These are phyloP conservation scores for Coemansia sp. DNA, from an alignment of 192 early-diverging fungal species.

Conservation along the genomic window DNA sequence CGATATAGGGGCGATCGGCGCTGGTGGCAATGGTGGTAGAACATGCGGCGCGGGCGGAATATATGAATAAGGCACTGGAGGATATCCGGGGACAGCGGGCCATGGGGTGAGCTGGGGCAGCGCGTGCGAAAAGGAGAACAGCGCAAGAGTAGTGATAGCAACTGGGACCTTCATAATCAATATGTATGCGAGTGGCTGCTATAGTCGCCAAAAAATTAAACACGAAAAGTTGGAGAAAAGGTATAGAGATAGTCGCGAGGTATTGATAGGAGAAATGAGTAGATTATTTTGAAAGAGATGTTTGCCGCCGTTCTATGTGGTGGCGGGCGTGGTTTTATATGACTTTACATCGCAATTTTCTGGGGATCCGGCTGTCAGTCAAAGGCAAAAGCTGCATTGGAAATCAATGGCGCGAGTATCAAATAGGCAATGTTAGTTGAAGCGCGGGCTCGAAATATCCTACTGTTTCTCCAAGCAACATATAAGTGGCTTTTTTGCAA, in stretches of 20 bases:
- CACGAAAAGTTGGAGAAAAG: not conserved
- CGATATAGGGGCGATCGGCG: constrained; percentile 4
- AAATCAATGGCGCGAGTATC: not conserved
- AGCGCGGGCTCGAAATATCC: not conserved
- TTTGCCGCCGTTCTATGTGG: not conserved
- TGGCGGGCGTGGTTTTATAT: not conserved
- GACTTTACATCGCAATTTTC: not conserved
- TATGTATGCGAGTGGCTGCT: not conserved
- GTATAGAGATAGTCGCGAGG: not conserved
- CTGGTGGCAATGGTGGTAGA: constrained; percentile 4
- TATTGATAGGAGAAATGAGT: not conserved
- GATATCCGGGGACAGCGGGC: constrained; percentile 30
- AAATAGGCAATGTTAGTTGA: not conserved
- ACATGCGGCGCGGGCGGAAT: constrained; percentile 9
- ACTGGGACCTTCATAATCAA: constrained; percentile 33
- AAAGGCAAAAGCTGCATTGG: not conserved
- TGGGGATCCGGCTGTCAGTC: not conserved
- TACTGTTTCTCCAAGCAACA: not conserved
- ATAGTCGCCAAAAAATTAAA: not conserved
- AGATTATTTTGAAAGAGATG: not conserved
- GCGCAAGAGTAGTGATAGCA: constrained; percentile 36
- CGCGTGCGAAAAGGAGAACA: constrained; percentile 15
- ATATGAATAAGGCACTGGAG: constrained; percentile 12
- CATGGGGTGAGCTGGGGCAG: constrained; percentile 18
- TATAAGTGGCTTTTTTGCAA: not conserved